Conservation (phyloP, 768 basidiomycete species). For the Termitomyces sp. region DNA sequence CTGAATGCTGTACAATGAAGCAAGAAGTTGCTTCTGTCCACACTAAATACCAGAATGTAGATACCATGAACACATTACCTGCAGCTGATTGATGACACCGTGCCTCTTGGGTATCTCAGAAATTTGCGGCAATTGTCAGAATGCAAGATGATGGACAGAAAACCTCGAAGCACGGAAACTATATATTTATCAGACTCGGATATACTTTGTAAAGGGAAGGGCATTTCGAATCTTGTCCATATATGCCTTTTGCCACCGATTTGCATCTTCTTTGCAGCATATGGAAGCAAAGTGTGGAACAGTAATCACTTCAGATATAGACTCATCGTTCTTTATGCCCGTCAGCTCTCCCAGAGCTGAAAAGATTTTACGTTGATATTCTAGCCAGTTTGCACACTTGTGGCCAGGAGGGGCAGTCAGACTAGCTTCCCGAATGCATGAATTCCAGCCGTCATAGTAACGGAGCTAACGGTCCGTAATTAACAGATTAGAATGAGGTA, state of each 20-base stretch:
- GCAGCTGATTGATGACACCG: too few species aligned
- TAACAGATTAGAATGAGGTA: background rate
- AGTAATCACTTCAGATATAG: conserved; percentile 7
- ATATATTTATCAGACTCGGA: background rate
- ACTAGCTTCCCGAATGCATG: conserved; percentile 10
- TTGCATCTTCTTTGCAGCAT: conserved; percentile 15
- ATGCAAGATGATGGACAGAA: background rate
- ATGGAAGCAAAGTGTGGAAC: conserved; percentile 16
- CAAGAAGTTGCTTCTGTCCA: too few species aligned
- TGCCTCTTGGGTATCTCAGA: too few species aligned
- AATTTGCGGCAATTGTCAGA: background rate
- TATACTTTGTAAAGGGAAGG: conserved; percentile 14
- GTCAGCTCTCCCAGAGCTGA: conserved; percentile 7
- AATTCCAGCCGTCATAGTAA: conserved; percentile 12
- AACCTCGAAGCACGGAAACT: background rate
- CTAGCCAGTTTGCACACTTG: conserved; percentile 13
- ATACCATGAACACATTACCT: too few species aligned
- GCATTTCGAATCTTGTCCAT: conserved; percentile 4
- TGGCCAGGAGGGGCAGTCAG: conserved; percentile 8
- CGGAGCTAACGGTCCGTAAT: conserved; percentile 9
- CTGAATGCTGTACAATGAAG: background rate
- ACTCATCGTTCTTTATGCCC: conserved; percentile 12
- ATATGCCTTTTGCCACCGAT: conserved; percentile 12
- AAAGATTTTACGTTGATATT: conserved; percentile 15
- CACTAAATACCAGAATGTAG: too few species aligned